A percentile compares a stretch with the other conserved stretches of the same genome.
Conservation (phyloP, 495 filamentous ascomycete species). For the Penicillium lagena region DNA sequence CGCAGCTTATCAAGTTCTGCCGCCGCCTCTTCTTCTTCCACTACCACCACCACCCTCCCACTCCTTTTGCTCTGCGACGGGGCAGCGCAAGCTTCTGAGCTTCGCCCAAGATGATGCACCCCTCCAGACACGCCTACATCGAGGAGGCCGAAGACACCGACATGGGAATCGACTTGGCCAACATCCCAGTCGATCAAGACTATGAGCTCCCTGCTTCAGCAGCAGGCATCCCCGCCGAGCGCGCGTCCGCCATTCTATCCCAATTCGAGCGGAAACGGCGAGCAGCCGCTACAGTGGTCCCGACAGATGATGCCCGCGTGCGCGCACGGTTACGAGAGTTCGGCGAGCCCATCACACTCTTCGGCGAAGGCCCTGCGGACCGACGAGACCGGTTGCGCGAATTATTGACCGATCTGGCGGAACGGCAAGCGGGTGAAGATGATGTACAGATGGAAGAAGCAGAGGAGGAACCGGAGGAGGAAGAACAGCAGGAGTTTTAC, state of each 20-base stretch:
- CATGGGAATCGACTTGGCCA: slow-evolving; percentile 70
- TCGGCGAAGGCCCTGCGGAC: slow-evolving; percentile 85
- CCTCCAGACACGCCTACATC: slow-evolving; percentile 89
- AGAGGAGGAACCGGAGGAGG: slow-evolving; percentile 45
- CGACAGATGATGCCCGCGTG: slow-evolving; percentile 88
- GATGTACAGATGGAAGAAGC: slow-evolving; percentile 58
- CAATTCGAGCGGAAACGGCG: slow-evolving; percentile 87
- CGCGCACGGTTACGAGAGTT: slow-evolving; percentile 73
- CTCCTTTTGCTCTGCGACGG: no score
- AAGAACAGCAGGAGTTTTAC: slow-evolving; percentile 89
- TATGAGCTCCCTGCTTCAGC: slow-evolving; percentile 69
- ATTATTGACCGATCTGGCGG: slow-evolving; percentile 67
- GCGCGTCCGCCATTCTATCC: slow-evolving; percentile 79
- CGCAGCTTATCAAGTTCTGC: slow-evolving; percentile 16
- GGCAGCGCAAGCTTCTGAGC: slow-evolving; percentile 1
- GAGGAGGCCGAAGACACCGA: slow-evolving; percentile 73
- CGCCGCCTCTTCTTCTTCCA: slow-evolving; percentile 6
- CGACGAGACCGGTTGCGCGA: slow-evolving; percentile 82
- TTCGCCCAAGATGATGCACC: slow-evolving; percentile 67
- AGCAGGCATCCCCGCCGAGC: slow-evolving; percentile 76
- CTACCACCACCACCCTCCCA: background rate
- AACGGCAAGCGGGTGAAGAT: slow-evolving; percentile 51
- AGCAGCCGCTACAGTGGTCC: slow-evolving; percentile 87
- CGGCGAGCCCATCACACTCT: slow-evolving; percentile 88
- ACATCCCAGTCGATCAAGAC: slow-evolving; percentile 79